Conservation (phyloP, 306 rosid genomes). For the Pachyrhizus erosus region DNA sequence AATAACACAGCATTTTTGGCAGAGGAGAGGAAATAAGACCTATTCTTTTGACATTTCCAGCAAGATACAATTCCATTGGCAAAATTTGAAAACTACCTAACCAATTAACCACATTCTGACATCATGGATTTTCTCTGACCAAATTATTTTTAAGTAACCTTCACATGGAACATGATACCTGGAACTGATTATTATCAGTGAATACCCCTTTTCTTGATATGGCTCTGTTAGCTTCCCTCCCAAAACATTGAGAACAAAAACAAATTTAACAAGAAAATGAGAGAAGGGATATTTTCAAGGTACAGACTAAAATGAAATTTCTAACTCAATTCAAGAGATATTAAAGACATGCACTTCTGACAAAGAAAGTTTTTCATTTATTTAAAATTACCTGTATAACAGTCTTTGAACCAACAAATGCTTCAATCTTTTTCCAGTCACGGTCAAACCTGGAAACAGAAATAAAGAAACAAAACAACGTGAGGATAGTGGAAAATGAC, state of each 20-base stretch:
- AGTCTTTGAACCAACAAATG: constrained; percentile 82
- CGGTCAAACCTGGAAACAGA: constrained; percentile 72
- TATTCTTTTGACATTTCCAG: neutral
- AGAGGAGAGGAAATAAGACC: neutral
- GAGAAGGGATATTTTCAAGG: neutral
- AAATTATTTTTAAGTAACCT: neutral
- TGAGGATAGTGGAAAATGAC: neutral
- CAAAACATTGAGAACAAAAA: neutral
- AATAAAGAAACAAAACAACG: neutral
- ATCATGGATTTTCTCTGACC: neutral
- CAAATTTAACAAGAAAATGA: neutral
- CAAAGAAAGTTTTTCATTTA: neutral
- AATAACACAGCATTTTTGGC: neutral
- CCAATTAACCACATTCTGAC: neutral
- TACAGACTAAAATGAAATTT: constrained; percentile 6
- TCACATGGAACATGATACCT: neutral
- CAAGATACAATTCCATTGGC: neutral
- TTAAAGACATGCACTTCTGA: neutral
- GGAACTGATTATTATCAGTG: neutral
- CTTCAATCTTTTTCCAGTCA: constrained; percentile 93
- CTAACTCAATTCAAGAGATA: neutral
- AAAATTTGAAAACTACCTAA: neutral
- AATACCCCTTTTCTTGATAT: constrained; percentile 17
- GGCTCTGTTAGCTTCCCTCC: constrained; percentile 1
- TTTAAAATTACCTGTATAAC: constrained; percentile 72